phyloP scores from a whole-genome alignment of 192 early-diverging fungal species.

The Coemansia sp. region DNA sequence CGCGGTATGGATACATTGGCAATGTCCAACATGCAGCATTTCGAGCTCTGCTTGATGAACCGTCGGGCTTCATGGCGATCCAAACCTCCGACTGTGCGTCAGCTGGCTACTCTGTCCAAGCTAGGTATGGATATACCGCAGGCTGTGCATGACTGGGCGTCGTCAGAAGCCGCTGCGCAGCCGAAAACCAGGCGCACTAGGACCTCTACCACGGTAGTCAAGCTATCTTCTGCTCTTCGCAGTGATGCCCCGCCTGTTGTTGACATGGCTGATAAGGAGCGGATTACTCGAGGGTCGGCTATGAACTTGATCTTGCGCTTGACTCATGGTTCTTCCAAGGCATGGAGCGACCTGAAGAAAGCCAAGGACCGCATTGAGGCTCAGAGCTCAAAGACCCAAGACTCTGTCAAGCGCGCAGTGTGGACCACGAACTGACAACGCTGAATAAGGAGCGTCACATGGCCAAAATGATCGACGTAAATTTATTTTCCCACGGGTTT shows the following conservation, averaged over 20 bases:
- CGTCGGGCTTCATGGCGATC: constrained; percentile 64
- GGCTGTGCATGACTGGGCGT: not conserved
- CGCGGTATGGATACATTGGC: constrained; percentile 71
- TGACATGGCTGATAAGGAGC: not conserved
- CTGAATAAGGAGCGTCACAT: not conserved
- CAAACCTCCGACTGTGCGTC: constrained; percentile 57
- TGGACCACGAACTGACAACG: not conserved
- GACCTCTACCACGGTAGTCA: not conserved
- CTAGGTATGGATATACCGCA: constrained; percentile 39
- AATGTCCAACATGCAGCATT: constrained; percentile 16
- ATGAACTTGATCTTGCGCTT: constrained; percentile 69
- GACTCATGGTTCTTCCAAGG: constrained; percentile 58
- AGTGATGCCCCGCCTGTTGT: not conserved
- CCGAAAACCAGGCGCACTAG: not conserved
- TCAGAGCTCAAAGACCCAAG: not conserved
- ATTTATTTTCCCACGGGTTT: not conserved
- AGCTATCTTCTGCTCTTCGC: not conserved
- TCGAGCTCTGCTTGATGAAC: constrained; percentile 18
- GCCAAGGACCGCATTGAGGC: constrained; percentile 9
- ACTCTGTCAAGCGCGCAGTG: not conserved
- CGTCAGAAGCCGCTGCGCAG: not conserved
- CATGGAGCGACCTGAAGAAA: constrained; percentile 42
- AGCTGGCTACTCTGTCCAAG: constrained; percentile 56
- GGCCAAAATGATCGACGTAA: not conserved
- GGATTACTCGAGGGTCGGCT: constrained; percentile 69